These are phyloP conservation scores for Scheffersomyces lignicola DNA, from an alignment of 1,139 yeast species.

Conservation along the genomic window DNA sequence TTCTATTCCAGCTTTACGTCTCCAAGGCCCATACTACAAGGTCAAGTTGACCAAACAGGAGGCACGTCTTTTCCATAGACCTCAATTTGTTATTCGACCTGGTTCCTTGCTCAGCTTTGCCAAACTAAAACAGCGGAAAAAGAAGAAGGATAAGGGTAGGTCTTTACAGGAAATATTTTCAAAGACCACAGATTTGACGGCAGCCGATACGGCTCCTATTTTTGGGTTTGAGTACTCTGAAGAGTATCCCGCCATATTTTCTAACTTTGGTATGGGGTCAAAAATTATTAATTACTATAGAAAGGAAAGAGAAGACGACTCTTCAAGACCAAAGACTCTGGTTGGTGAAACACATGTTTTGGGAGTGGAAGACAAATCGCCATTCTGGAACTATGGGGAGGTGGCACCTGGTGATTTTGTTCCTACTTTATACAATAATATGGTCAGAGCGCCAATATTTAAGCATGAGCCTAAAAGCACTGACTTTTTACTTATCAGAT, in stretches of 20 bases:
- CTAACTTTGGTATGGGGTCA: constrained; percentile 95
- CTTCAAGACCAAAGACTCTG: constrained; percentile 81
- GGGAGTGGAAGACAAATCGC: constrained; percentile 93
- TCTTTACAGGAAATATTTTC: constrained; percentile 73
- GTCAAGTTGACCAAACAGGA: constrained; percentile 71
- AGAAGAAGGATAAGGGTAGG: constrained; percentile 87
- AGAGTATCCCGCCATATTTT: constrained; percentile 79
- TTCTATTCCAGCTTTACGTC: constrained; percentile 78
- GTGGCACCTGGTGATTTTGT: constrained; percentile 94
- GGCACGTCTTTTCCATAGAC: constrained; percentile 79
- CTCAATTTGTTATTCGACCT: constrained; percentile 71
- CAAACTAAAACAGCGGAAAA: constrained; percentile 75
- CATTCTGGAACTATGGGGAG: constrained; percentile 98
- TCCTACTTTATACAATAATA: constrained; percentile 88
- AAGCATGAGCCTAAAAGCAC: constrained; percentile 77
- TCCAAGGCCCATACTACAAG: constrained; percentile 91
- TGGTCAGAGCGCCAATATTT: constrained; percentile 91
- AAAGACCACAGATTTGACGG: constrained; percentile 71
- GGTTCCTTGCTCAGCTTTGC: constrained; percentile 77
- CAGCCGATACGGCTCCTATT: constrained; percentile 79
- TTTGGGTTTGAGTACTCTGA: constrained; percentile 88
- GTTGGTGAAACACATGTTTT: constrained; percentile 95
- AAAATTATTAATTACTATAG: constrained; percentile 91
- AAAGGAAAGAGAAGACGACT: constrained; percentile 78
- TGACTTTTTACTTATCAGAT: constrained; percentile 78